Evolutionary conservation across 805 yeast genomes (phyloP), one percentile per base, ranked within the genome.

Genomic region (Nakazawaea ishiwadae): DNA sequence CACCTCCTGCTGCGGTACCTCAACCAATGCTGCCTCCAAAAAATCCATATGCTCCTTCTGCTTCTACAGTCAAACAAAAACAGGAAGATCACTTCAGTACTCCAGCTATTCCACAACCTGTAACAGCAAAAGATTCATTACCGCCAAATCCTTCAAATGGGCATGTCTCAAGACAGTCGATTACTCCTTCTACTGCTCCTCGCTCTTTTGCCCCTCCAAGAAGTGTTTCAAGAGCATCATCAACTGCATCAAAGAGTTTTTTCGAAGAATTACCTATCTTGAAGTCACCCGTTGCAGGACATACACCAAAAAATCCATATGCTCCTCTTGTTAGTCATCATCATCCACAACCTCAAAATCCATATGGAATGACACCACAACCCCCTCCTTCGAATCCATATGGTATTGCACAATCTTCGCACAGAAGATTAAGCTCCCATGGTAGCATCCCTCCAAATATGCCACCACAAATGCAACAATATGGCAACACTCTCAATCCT

Each of bases 251-350:
- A 11, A 40, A 35, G 15, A 42, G 41, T 27, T 42, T 42, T 19
- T 42, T 42, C 15, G 44, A 42, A 28, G 44, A 42, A 18, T 28
- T 42, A 16, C 44, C 44, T n/a, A 32, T 33, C 15, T 12, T 37
- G 33, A 32, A 19, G 4, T 28, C 40, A 20, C 37, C 40, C 4
- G 7, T 38, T 9, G 8, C 33, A 5, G 24, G 17, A 11, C 33
- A 17, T n/a, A 10, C 32, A 14, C 40, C 40, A 7, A 36, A 36
- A 19, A 42, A 42, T 17, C 44, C 44, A 28, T 42, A 42, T 29
- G 40, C 40, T 10, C 32, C 38, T 10, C 26, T 42, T 12, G 40
- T 37, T 28, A 33, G 32, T 27, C 32, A 20, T 6, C 27, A 26
- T 12, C 16, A n/a, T 28, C n/a, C n/a, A n/a, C 31, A 6, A 23